Evolutionary conservation across 148 eudicot species (phyloP).

Genomic region (Rhododendron ferrugineum): DNA sequence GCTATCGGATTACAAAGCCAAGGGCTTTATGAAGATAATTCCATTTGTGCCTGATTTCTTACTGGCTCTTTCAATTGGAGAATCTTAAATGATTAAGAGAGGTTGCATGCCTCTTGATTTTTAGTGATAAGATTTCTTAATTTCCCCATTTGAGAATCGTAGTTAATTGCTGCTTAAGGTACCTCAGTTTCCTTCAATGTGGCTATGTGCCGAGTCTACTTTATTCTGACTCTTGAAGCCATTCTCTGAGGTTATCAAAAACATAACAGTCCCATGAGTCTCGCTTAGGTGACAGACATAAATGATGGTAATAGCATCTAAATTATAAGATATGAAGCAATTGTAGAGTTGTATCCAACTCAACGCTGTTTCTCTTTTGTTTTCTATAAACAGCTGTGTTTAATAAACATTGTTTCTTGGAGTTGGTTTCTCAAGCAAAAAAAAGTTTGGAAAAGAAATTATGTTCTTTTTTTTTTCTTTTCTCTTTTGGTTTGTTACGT

Average conservation of each 20-base stretch:
- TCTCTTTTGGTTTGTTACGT: neutral
- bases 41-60: neutral
- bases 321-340: neutral
- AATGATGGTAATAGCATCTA: neutral
- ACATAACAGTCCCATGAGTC: neutral
- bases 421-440: neutral
- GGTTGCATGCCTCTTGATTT: neutral
- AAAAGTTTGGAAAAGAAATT: neutral
- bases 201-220: neutral
- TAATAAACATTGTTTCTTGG: neutral
- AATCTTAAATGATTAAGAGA: neutral
- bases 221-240: neutral
- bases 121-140: neutral
- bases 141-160: neutral
- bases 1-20: neutral
- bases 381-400: neutral
- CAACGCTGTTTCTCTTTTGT: neutral
- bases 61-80: neutral
- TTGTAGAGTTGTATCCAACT: neutral
- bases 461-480: neutral
- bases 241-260: neutral
- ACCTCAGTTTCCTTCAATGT: neutral
- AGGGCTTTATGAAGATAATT: neutral
- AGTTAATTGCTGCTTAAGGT: neutral
- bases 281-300: neutral